These are phyloP conservation scores for Xerophyta viscosa DNA, from an alignment of 106 monocot species.

Conservation along the genomic window DNA sequence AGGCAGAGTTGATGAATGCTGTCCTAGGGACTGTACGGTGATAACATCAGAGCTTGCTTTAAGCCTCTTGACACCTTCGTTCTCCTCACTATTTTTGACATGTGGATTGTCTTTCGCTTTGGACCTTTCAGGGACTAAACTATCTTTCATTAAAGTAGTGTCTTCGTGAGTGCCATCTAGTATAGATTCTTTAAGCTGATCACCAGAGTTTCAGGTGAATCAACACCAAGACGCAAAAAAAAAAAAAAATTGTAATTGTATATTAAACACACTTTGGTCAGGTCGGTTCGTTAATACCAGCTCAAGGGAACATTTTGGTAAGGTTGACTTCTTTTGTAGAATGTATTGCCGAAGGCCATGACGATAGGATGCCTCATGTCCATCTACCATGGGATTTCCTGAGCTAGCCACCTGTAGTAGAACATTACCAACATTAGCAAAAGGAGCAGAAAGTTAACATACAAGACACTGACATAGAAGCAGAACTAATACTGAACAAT, in stretches of 20 bases:
- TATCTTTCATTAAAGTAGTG: conserved; percentile 8
- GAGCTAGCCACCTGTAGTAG: conserved; percentile 7
- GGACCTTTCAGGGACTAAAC: neutral
- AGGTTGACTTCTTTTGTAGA: conserved; percentile 22
- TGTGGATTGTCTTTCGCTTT: neutral
- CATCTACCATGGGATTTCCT: conserved; percentile 4
- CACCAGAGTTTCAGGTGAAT: neutral
- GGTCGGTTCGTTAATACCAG: conserved; percentile 18
- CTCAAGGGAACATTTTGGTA: conserved; percentile 49
- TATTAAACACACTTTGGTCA: neutral
- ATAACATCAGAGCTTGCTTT: neutral
- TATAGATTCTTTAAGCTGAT: conserved; percentile 35
- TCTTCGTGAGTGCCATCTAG: conserved; percentile 6
- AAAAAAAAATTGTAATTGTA: neutral
- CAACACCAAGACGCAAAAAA: neutral
- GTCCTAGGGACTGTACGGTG: neutral
- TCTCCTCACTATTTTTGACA: conserved; percentile 2
- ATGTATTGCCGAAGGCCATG: conserved; percentile 25
- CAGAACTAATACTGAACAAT: too few relatives aligned
- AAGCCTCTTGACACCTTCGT: conserved; percentile 11
- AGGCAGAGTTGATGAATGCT: neutral
- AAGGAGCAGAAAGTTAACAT: too few relatives aligned
- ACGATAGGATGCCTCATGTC: neutral
- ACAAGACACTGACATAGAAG: too few relatives aligned
- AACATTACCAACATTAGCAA: too few relatives aligned